phyloP scores from a whole-genome alignment of 192 early-diverging fungal species.

The Umbelopsis vinacea region DNA sequence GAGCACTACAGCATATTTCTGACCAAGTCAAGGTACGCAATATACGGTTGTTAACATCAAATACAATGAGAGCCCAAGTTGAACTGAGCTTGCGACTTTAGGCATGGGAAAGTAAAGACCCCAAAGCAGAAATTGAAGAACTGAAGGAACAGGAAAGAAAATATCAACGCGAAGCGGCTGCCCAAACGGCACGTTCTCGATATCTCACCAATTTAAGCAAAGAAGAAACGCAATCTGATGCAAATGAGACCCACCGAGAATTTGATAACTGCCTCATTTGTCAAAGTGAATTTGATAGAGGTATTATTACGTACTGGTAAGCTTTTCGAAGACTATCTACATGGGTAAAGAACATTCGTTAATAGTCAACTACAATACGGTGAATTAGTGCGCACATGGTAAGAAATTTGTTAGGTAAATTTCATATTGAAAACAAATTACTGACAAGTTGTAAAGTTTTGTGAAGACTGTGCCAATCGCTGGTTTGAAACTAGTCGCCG shows the following conservation, averaged over 20 bases:
- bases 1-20: constrained; percentile 44
- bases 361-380: background rate
- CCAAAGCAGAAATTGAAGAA: background rate
- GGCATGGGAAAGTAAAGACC: constrained; percentile 18
- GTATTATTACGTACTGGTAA: constrained; percentile 31
- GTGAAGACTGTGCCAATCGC: constrained; percentile 10
- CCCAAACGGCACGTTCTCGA: constrained; percentile 9
- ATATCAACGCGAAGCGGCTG: background rate
- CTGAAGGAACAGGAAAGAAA: constrained; percentile 5
- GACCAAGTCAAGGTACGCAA: constrained; percentile 38
- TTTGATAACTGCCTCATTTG: constrained; percentile 27
- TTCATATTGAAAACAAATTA: background rate
- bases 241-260: background rate
- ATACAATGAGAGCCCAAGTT: background rate
- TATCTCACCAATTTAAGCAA: constrained; percentile 20
- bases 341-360: background rate
- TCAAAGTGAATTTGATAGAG: constrained; percentile 5
- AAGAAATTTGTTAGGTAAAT: background rate
- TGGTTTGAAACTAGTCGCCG: constrained; percentile 21
- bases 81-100: background rate
- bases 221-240: constrained; percentile 11
- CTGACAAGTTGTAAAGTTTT: background rate
- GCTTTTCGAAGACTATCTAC: background rate
- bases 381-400: constrained; percentile 30
- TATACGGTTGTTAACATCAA: background rate